phyloP scores from a whole-genome alignment of 208 protist species.

The Leishmania tropica region DNA sequence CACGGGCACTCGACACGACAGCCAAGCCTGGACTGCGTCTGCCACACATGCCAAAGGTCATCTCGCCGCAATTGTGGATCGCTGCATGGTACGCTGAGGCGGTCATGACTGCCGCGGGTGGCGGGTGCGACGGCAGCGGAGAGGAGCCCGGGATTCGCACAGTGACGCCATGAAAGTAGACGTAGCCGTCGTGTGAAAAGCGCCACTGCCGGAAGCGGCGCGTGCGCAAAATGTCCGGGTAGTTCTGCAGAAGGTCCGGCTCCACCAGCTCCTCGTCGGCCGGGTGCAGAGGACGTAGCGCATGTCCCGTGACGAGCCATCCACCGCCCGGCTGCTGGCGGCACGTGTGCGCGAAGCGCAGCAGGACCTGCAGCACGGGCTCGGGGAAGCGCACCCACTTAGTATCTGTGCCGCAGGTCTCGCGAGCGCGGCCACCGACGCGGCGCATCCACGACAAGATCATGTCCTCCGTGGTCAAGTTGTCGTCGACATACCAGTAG shows the following conservation, averaged over 20 bases:
- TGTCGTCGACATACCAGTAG: conserved; percentile 51
- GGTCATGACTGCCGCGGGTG: neutral
- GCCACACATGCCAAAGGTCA: neutral
- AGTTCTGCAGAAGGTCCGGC: conserved; percentile 25
- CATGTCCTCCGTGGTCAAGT: conserved; percentile 45
- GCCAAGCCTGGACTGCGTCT: neutral
- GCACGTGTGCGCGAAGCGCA: conserved; percentile 18
- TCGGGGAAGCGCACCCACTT: conserved; percentile 50
- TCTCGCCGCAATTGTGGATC: neutral
- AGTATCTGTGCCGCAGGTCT: conserved; percentile 36
- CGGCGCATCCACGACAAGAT: conserved; percentile 59
- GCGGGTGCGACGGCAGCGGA: neutral
- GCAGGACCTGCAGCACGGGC: conserved; percentile 7
- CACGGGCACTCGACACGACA: neutral
- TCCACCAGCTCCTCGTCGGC: conserved; percentile 27
- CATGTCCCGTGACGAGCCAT: conserved; percentile 9
- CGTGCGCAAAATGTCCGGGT: conserved; percentile 30
- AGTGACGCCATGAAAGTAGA: conserved; percentile 62
- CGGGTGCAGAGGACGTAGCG: conserved; percentile 9
- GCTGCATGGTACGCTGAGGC: neutral
- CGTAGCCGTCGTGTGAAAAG: conserved; percentile 50
- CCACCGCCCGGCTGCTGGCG: conserved; percentile 11
- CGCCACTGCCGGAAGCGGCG: conserved; percentile 51
- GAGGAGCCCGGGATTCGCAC: conserved; percentile 33
- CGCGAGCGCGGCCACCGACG: conserved; percentile 41